A percentile compares a stretch with the other conserved stretches of the same genome.
phyloP scores from a whole-genome alignment of 73 alveolate species.

The Effrenium voratum region DNA sequence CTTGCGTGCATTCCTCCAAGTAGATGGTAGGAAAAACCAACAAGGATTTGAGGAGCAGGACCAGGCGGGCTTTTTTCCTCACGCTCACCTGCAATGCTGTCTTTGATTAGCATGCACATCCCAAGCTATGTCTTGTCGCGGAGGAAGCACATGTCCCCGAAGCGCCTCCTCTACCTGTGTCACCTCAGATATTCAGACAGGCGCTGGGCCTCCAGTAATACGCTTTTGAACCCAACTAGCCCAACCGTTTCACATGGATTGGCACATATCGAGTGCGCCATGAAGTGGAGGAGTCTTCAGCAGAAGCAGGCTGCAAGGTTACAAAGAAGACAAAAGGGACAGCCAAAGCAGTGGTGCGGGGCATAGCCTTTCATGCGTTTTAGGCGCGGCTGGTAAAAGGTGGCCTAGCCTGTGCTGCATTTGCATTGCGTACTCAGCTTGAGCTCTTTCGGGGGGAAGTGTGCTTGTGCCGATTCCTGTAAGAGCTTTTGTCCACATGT shows the following conservation, averaged over 20 bases:
- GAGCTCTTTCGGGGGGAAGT: conserved; percentile 23
- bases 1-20: conserved; percentile 25
- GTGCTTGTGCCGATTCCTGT: conserved; percentile 33
- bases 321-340: conserved; percentile 22
- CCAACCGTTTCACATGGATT: conserved; percentile 25
- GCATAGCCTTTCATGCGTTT: conserved; percentile 24
- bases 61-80: background rate
- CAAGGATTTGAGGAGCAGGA: conserved; percentile 25
- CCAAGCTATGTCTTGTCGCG: conserved; percentile 29
- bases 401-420: conserved; percentile 31
- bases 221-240: conserved; percentile 24
- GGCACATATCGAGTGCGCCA: conserved; percentile 35
- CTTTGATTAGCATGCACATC: conserved; percentile 22
- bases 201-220: conserved; percentile 18
- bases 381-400: conserved; percentile 24
- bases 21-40: conserved; percentile 17
- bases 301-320: conserved; percentile 29
- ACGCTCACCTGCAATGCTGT: conserved; percentile 8
- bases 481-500: conserved; percentile 14
- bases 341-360: conserved; percentile 37
- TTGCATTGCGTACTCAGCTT: conserved; percentile 19
- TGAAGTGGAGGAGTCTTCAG: conserved; percentile 26
- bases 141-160: conserved; percentile 24
- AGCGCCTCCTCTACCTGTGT: conserved; percentile 35
- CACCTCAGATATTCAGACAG: conserved; percentile 29